Evolutionary conservation across 1,284 basidiomycete species (phyloP).

Genomic region (Mycena sp.): DNA sequence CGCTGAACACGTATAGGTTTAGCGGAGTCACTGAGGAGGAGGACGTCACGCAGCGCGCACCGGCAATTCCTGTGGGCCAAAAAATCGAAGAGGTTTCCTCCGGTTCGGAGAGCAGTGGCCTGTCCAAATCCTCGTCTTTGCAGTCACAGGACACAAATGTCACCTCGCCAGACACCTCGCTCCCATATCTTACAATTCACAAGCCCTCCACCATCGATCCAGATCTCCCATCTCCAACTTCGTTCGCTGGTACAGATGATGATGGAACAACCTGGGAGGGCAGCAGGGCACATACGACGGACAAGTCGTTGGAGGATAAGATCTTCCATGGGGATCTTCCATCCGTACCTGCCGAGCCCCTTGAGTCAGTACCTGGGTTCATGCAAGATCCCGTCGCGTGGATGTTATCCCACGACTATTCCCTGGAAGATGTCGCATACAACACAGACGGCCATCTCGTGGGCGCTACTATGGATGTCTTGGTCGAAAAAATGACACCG

Average conservation of each 20-base stretch:
- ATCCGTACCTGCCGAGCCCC: slow-evolving; percentile 52
- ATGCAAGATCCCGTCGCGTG: slow-evolving; percentile 57
- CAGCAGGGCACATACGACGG: slow-evolving; percentile 45
- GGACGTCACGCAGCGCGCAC: slow-evolving; percentile 62
- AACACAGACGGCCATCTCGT: slow-evolving; percentile 91
- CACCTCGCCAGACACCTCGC: slow-evolving; percentile 53
- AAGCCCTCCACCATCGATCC: slow-evolving; percentile 45
- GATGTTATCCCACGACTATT: slow-evolving; percentile 77
- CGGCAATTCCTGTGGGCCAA: slow-evolving; percentile 37
- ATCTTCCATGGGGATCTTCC: slow-evolving; percentile 63
- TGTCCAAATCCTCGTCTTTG: slow-evolving; percentile 54
- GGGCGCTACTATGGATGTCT: slow-evolving; percentile 87
- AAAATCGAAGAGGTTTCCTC: slow-evolving; percentile 42
- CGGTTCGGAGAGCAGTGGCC: slow-evolving; percentile 50
- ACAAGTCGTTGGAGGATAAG: slow-evolving; percentile 60
- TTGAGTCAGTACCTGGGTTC: slow-evolving; percentile 46
- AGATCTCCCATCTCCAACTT: slow-evolving; percentile 59
- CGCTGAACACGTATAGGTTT: slow-evolving; percentile 43
- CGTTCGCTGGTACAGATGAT: slow-evolving; percentile 58
- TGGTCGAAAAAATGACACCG: slow-evolving; percentile 97
- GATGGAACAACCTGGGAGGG: slow-evolving; percentile 67
- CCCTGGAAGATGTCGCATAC: slow-evolving; percentile 86
- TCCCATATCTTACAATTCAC: slow-evolving; percentile 32
- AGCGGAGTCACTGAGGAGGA: slow-evolving; percentile 55
- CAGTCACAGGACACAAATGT: slow-evolving; percentile 56